Conservation (phyloP, 805 yeast genomes). For the Ogataea paraovalis region DNA sequence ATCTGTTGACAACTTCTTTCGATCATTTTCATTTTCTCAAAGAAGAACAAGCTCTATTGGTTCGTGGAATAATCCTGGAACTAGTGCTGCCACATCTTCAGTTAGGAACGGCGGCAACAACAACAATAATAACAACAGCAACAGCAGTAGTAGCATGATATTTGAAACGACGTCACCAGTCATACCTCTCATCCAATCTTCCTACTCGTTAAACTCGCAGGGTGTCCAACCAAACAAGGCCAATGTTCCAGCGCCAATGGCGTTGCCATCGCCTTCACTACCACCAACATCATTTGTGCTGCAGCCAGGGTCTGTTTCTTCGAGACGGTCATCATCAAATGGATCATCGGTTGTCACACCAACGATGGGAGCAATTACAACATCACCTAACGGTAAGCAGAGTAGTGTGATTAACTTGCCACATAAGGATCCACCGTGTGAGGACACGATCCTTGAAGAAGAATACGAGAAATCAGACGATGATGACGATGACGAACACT, state of each 20-base stretch:
- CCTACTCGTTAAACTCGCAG: neutral
- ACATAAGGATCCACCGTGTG: neutral
- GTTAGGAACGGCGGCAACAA: constrained; percentile 3
- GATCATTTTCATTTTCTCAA: constrained; percentile 33
- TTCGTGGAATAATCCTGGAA: constrained; percentile 4
- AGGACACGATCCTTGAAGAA: constrained; percentile 17
- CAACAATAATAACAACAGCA: no score
- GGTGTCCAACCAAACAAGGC: neutral
- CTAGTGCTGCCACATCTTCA: neutral
- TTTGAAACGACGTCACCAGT: neutral
- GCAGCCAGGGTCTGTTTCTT: neutral
- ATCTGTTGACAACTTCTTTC: constrained; percentile 32
- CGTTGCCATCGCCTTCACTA: neutral
- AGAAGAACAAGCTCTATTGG: constrained; percentile 17
- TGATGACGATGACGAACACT: constrained; percentile 11
- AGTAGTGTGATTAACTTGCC: neutral
- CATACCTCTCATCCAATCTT: neutral
- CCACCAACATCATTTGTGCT: neutral
- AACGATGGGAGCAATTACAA: neutral
- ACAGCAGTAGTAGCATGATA: neutral
- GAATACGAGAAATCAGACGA: constrained; percentile 9
- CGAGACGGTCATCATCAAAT: neutral
- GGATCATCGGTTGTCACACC: neutral
- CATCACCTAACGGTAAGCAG: neutral
- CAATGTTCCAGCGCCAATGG: neutral